Evolutionary conservation across 2,329 filamentous ascomycete species (phyloP).

Genomic region (Apiospora pterosperma): DNA sequence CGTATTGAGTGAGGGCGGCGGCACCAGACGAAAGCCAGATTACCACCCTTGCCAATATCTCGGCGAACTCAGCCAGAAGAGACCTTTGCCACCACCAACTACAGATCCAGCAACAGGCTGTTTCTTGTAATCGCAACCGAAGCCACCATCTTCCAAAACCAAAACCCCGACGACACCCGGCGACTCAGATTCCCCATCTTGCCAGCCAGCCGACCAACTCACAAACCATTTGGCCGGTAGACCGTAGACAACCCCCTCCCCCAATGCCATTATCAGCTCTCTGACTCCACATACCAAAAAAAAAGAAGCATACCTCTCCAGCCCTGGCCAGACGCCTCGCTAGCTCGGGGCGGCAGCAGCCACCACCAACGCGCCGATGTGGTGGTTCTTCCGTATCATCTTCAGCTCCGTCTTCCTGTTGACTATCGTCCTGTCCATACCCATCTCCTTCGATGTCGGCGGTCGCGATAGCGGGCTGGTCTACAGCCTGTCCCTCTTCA

Average conservation of each 20-base stretch:
- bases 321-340: conserved; percentile 28
- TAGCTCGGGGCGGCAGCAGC: conserved; percentile 30
- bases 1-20: not conserved
- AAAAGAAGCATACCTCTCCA: conserved; percentile 6
- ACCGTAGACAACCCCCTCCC: not conserved
- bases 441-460: conserved; percentile 96
- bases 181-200: not conserved
- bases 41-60: not conserved
- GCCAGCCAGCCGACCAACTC: not conserved
- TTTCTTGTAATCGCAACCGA: not conserved
- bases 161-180: not conserved
- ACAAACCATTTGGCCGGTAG: not conserved
- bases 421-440: conserved; percentile 91
- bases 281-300: conserved; percentile 1
- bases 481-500: conserved; percentile 84
- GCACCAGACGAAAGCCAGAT: conserved; percentile 1
- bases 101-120: not conserved
- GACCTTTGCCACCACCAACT: not conserved
- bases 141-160: not conserved
- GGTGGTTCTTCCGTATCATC: conserved; percentile 73
- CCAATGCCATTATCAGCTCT: not conserved
- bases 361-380: conserved; percentile 61
- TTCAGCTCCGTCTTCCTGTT: conserved; percentile 84
- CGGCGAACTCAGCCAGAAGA: not conserved
- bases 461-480: conserved; percentile 90